Evolutionary conservation across 352 stramenopile genomes (phyloP), one percentile per base, ranked within the genome.

Genomic region (Elongisporangium prolatum): DNA sequence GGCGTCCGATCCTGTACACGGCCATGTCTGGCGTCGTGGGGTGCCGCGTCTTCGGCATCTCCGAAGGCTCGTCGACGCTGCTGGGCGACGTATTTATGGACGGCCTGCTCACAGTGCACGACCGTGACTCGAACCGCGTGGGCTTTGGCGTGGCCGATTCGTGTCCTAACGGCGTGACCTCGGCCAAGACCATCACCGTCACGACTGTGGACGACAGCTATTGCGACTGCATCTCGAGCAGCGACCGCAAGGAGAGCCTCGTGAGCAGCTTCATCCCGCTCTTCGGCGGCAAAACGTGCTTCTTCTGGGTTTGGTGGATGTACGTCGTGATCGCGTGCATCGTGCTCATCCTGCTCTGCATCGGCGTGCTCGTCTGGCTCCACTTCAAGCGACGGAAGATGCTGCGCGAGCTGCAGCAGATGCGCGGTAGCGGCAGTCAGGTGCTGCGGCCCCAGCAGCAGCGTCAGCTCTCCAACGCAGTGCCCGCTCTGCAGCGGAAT

Each of bases 271-370:
- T 80, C 50, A 56, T 80, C 18, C 81, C 83, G 4, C 34, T 67
- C 17, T 82, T 88, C 61, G 74, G 72, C 11, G 64, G 70, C 62
- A 89, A 88, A 52, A 71, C 76, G 16, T 95, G 85, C 72, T 92
- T 84, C 77, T 91, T 91, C 64, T 95, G 85, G 85, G 69, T 85
- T 52, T 95, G 85, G 85, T 95, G 85, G 85, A 93, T 90, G 80
- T 93, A 95, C 60, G 67, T 95, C 22, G 74, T 95, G 6, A 60
- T 95, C 22, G 82, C 74, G 10, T 71, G 71, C 14, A 56, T 75
- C 34, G 65, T 77, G 16, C 50, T 93, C 28, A 87, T 93, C 55
- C 1, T 84, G 17, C 21, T 91, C 14, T 86, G 75, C 22, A 49
- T 65, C 20, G 59, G 66, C 24, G 74, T 78, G 20, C 66, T 91